Evolutionary conservation across 345 rosid species (phyloP), one percentile per base, ranked within the genome.

Genomic region (Euphorbia tirucalli): DNA sequence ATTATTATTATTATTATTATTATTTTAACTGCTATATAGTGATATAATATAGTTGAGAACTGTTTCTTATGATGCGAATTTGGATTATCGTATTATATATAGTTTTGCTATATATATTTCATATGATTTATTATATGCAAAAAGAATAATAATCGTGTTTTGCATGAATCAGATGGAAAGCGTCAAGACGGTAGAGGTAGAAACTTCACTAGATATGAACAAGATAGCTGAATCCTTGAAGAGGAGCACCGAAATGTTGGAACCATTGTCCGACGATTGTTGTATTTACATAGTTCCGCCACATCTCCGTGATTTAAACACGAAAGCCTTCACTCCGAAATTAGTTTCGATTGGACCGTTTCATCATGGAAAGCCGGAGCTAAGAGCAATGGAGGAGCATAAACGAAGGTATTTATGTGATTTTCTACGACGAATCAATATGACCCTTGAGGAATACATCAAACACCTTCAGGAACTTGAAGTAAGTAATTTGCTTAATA

Each of bases 261-360:
- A 25, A 11, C 62, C 62, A 24, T 58, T 58, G 30, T 58, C 62
- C 3, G 62, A 28, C 9, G 27, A 58, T 14, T 58, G 62, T 27
- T 21, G 68, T 54, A 68, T 74, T 62, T 68, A 74, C 13, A 68
- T 19, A 32, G 68, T 68, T 61, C 78, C 78, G 0, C 32, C 61
- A n/a, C 31, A 59, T 27, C 19, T 69, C 4, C 31, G 70, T 1
- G 27, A 54, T 4, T 1, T 37, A 5, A 49, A 75, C 24, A 63
- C 28, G 21, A 35, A 52, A 35, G 32, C 21, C 2, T 75, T 37
- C 55, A 63, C 74, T 15, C 79, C 79, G 19, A 63, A 39, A 57
- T 48, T 75, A 10, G 70, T 70, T 30, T 70, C 79, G 0, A 63
- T 75, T 5, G 79, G 79, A 11, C 79, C 74, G 4, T 21, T 39